phyloP scores from a whole-genome alignment of 257 asterid species.

The Fraxinus quadrangulata region DNA sequence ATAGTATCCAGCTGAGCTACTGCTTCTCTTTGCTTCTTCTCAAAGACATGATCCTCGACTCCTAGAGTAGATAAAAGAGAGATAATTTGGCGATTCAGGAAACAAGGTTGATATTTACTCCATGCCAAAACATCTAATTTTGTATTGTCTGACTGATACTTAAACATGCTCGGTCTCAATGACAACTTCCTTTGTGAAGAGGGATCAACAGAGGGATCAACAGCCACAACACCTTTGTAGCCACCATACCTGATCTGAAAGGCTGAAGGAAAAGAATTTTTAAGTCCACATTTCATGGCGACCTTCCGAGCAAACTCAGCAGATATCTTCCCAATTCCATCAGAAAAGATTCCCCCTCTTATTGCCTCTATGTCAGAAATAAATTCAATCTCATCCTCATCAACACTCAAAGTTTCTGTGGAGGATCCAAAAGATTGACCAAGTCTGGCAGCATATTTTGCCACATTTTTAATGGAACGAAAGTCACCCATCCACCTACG shows the following conservation, averaged over 20 bases:
- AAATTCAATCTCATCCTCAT: slow-evolving; percentile 43
- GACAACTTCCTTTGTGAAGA: slow-evolving; percentile 54
- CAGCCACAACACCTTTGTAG: slow-evolving; percentile 87
- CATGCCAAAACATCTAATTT: slow-evolving; percentile 75
- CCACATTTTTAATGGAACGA: slow-evolving; percentile 64
- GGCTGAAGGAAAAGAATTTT: slow-evolving; percentile 58
- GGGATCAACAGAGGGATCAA: slow-evolving; percentile 73
- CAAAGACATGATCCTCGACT: slow-evolving; percentile 55
- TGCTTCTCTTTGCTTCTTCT: slow-evolving; percentile 66
- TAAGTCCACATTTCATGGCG: slow-evolving; percentile 68
- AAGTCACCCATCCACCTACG: slow-evolving; percentile 91
- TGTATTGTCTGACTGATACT: slow-evolving; percentile 58
- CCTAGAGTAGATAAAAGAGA: slow-evolving; percentile 86
- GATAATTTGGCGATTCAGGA: slow-evolving; percentile 76
- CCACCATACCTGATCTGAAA: slow-evolving; percentile 91
- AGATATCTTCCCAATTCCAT: slow-evolving; percentile 92
- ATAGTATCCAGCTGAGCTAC: slow-evolving; percentile 68
- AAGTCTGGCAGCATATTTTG: slow-evolving; percentile 90
- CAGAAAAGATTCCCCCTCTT: slow-evolving; percentile 52
- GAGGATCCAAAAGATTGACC: slow-evolving; percentile 94
- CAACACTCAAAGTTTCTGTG: slow-evolving; percentile 64
- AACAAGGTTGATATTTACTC: slow-evolving; percentile 90
- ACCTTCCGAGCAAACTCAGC: slow-evolving; percentile 62
- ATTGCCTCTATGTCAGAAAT: slow-evolving; percentile 48
- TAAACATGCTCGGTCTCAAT: slow-evolving; percentile 73